A percentile compares a stretch with the other conserved stretches of the same genome.
Conservation (phyloP, 2,329 filamentous ascomycete species). For the Westerdykella sp. region DNA sequence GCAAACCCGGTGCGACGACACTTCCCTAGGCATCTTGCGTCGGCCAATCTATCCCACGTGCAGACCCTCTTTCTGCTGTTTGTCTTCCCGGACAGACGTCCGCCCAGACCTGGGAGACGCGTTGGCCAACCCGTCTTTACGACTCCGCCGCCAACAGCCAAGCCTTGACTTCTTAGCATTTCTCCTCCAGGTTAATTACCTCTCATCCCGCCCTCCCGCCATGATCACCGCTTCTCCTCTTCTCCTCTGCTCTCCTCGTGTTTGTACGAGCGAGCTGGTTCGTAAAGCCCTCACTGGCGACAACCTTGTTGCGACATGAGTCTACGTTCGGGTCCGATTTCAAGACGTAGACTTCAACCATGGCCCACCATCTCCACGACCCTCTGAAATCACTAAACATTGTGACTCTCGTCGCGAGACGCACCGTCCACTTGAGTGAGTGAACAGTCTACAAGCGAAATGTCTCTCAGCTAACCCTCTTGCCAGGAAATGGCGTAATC, state of each 20-base stretch:
- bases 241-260: too few species aligned
- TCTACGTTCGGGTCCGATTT: too few species aligned
- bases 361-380: neutral
- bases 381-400: neutral
- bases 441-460: neutral
- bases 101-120: neutral
- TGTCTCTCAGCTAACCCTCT: neutral
- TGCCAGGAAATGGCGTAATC: conserved; percentile 16
- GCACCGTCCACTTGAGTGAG: neutral
- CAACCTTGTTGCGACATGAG: too few species aligned
- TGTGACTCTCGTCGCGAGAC: neutral
- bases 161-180: conserved; percentile 1
- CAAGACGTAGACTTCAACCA: too few species aligned
- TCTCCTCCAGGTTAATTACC: neutral
- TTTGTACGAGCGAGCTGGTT: too few species aligned
- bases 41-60: neutral
- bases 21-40: neutral
- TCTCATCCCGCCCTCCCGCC: neutral
- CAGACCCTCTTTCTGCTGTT: neutral
- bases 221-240: too few species aligned
- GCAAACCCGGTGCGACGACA: too few species aligned
- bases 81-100: too few species aligned
- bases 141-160: neutral
- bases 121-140: neutral
- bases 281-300: too few species aligned